phyloP scores from a whole-genome alignment of 257 asterid species.

The Solanum lignicaule region DNA sequence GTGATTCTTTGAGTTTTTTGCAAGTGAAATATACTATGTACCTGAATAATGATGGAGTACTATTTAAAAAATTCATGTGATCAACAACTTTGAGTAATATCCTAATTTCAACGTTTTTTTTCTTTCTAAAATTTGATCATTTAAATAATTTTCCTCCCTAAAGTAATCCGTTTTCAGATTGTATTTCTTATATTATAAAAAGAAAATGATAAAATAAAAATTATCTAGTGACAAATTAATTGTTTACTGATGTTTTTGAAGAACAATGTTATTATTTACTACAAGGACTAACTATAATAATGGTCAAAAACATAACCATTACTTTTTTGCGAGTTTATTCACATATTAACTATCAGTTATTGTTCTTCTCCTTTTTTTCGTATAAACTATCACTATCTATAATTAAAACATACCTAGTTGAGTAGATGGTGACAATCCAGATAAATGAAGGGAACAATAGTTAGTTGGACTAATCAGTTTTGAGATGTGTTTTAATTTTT shows the following conservation, averaged over 20 bases:
- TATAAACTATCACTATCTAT: too few species aligned
- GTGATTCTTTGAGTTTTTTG: slow-evolving; percentile 3
- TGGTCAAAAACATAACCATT: not conserved
- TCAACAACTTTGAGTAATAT: not conserved
- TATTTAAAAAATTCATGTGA: not conserved
- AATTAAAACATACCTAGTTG: not conserved
- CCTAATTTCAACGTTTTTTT: not conserved
- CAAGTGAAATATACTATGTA: not conserved
- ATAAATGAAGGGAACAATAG: not conserved
- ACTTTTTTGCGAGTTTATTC: not conserved
- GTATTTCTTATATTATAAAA: not conserved
- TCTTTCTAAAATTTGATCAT: not conserved
- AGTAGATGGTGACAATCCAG: not conserved
- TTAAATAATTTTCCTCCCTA: not conserved
- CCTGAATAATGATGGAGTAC: not conserved
- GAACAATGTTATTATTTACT: not conserved
- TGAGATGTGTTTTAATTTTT: not conserved
- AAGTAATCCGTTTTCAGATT: not conserved
- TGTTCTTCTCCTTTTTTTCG: too few species aligned
- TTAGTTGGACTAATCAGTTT: not conserved
- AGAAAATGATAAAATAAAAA: not conserved
- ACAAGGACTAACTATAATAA: not conserved
- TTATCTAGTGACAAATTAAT: not conserved
- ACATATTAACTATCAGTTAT: not conserved
- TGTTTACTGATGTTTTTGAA: not conserved